Evolutionary conservation across 1,139 yeast genomes (phyloP), one percentile per base, ranked within the genome.

Genomic region (Nadsonia commutata): DNA sequence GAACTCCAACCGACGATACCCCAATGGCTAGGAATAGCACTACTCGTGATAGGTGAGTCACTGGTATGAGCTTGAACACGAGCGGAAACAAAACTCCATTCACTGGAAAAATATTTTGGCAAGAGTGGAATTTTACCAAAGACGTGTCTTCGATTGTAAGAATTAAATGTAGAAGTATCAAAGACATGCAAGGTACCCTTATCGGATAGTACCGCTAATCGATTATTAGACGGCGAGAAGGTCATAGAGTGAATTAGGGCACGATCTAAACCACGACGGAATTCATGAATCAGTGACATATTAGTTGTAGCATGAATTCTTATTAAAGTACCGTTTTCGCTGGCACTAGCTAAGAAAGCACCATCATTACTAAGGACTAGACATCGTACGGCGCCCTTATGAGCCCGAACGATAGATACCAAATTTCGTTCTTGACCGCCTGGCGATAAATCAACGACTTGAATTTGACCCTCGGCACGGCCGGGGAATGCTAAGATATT

Each of bases 11-110:
- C 95, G 36, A 88, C 52, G 0, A 74, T 74, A 0, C 95, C 93
- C 52, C 58, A 52, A 57, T 51, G 48, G 7, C 61, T 21, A 6
- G 23, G 9, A 6, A 6, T 9, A 6, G 9, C 6, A 9, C 23
- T 9, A 21, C 23, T 9, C n/a, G n/a, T n/a, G n/a, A n/a, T n/a
- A 6, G 23, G 8, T 6, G 23, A 6, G 9, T 21, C 9, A 21
- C 9, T 9, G 23, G 23, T 9, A 21, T 21, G 23, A 6, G 6
- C 61, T 17, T 54, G 52, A 33, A 86, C 74, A 52, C 81, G 80
- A n/a, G 76, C 68, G 1, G 88, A 79, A 42, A 86, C 85, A 63
- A 81, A 83, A 40, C 94, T 80, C 97, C 96, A 88, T 13, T 82
- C 80, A 1, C 94, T 80, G 45, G 80, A 75, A 62, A 88, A 82